Base-by-base conservation (phyloP, 306 rosid species). In the Medicago ruthenica region DNA sequence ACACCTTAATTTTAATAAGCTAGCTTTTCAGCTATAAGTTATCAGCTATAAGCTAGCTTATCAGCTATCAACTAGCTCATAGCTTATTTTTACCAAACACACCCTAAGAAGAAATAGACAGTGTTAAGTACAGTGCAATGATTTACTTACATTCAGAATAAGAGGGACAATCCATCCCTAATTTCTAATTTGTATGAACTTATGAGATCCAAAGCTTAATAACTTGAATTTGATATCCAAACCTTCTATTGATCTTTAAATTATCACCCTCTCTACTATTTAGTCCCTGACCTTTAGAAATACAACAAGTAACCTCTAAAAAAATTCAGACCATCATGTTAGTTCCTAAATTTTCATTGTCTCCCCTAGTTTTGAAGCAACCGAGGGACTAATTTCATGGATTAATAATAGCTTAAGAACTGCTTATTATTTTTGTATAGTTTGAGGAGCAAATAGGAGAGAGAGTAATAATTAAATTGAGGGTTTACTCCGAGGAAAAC, bases 131-230 rank as follows among this genome's bases (percentile, higher is more conserved):
- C 12, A 57, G 24, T 18, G 31, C 44, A 60, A 67, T 74, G 65
- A 24, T 59, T 80, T 81, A 70, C 34, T 75, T 57, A 59, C 40
- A 50, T 22, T 69, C 77, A 71, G 50, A 63, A 63, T 8, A 57
- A 15, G 65, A 20, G 22, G 47, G 69, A n/a, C 37, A 45, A 57
- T 51, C 31, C 53, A 41, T 37, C n/a, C 42, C 6, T 12, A 15
- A 15, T 58, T 39, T 80, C 24, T 11, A 22, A 45, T 67, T 16
- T 69, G 55, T 36, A 37, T 40, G 27, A 58, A 62, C 70, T 45
- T 67, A 50, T 45, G 53, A 39, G 27, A 50, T 24, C 63, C 58
- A 75, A 68, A 75, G 71, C 72, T n/a, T 54, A 18, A 66, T 31
- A 31, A 31, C 36, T 3, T 31, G 37, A 34, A 34, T 34, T 34